Percentiles rank a stretch among this genome's conserved stretches.
phyloP scores from a whole-genome alignment of 306 rosid species.

The Dalbergia cochinchinensis region DNA sequence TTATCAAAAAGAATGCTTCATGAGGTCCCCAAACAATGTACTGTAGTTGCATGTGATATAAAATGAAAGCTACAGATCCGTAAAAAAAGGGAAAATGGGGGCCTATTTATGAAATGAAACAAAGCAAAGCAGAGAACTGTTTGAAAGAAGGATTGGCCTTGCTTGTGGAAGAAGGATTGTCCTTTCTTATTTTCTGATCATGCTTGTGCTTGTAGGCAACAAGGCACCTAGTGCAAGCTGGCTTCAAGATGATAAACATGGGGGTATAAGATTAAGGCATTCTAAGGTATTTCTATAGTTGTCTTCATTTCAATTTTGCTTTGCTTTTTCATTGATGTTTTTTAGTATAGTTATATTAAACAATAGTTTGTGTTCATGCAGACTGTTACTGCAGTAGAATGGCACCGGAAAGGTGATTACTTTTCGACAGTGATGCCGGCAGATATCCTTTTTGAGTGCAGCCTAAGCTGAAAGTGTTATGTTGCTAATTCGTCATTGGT shows the following conservation, averaged over 20 bases:
- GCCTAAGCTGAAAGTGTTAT: slow-evolving; percentile 3
- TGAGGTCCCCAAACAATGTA: not conserved
- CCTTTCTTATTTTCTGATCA: slow-evolving; percentile 44
- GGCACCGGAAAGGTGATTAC: slow-evolving; percentile 98
- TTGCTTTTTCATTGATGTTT: slow-evolving; percentile 28
- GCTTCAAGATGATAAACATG: slow-evolving; percentile 78
- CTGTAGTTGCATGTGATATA: not conserved
- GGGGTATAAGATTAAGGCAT: slow-evolving; percentile 79
- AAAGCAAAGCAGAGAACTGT: not conserved
- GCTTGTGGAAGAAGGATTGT: not conserved
- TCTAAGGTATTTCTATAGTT: slow-evolving; percentile 70
- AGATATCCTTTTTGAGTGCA: slow-evolving; percentile 76
- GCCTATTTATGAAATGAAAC: not conserved
- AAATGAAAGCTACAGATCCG: not conserved
- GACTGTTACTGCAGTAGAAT: slow-evolving; percentile 85
- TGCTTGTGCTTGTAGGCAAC: slow-evolving; percentile 42
- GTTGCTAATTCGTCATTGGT: slow-evolving; percentile 19
- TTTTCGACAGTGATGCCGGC: slow-evolving; percentile 90
- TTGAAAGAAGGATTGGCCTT: not conserved
- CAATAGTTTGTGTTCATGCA: slow-evolving; percentile 53
- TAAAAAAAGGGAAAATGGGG: not conserved
- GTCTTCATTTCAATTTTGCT: slow-evolving; percentile 32
- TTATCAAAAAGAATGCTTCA: slow-evolving; percentile 21
- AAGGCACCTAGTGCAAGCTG: slow-evolving; percentile 67
- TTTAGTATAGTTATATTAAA: slow-evolving; percentile 31